A percentile compares a stretch with the other conserved stretches of the same genome.
phyloP scores from a whole-genome alignment of 1,284 basidiomycete species.

The Ceratobasidium papillatum region DNA sequence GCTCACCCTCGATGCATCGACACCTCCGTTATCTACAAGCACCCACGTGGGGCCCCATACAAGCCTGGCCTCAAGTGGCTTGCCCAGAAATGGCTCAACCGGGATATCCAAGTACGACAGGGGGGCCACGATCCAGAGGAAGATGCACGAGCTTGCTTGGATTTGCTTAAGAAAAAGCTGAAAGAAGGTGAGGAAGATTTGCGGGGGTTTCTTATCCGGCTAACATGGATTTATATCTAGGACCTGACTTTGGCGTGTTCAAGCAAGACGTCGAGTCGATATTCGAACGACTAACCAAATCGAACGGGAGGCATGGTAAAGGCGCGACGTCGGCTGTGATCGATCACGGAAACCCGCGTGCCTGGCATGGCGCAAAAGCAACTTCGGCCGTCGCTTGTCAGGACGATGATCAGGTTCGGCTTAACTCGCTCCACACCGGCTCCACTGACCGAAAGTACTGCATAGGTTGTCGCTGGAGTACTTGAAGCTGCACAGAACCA shows the following conservation, averaged over 20 bases:
- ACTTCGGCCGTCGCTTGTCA: conserved; percentile 75
- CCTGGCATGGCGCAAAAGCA: conserved; percentile 82
- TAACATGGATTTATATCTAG: conserved; percentile 49
- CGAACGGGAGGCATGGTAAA: conserved; percentile 47
- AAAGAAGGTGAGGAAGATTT: conserved; percentile 62
- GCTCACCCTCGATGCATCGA: conserved; percentile 87
- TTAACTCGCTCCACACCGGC: not conserved
- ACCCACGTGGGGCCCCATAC: conserved; percentile 86
- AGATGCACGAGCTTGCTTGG: conserved; percentile 86
- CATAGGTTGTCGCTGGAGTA: conserved; percentile 67
- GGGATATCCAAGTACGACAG: conserved; percentile 79
- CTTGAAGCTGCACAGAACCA: conserved; percentile 69
- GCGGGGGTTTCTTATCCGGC: not conserved
- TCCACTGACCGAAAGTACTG: not conserved
- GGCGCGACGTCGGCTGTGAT: conserved; percentile 68
- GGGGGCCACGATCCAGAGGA: conserved; percentile 92
- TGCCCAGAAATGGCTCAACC: conserved; percentile 86
- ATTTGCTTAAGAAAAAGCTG: conserved; percentile 82
- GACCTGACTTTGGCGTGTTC: conserved; percentile 85
- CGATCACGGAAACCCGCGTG: conserved; percentile 82
- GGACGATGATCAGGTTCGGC: conserved; percentile 70
- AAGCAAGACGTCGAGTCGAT: conserved; percentile 84
- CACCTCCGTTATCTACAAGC: conserved; percentile 87
- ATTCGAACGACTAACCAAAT: conserved; percentile 79
- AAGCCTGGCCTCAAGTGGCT: conserved; percentile 94